Evolutionary conservation across 2,329 filamentous ascomycete genomes (phyloP).

Genomic region (Pseudogymnoascus sp.): DNA sequence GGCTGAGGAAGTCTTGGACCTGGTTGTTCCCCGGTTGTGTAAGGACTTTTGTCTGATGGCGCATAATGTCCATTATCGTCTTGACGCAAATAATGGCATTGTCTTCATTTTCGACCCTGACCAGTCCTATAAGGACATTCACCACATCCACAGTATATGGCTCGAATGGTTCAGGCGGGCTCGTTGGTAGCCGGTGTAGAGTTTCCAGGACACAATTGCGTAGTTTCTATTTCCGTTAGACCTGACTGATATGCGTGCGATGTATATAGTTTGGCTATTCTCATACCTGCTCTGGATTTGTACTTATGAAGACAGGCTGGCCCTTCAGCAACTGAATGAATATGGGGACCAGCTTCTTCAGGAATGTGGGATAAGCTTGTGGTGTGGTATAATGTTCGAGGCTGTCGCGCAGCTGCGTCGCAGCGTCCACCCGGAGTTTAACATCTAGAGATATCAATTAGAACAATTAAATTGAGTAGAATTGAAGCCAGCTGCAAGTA

Average conservation of each 20-base stretch:
- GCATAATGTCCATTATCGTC: slow-evolving; percentile 92
- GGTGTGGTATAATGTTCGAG: slow-evolving; percentile 81
- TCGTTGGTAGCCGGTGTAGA: slow-evolving; percentile 72
- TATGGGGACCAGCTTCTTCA: slow-evolving; percentile 81
- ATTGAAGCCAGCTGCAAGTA: not conserved
- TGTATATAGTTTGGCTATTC: not conserved
- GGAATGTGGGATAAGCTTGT: slow-evolving; percentile 67
- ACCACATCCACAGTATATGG: slow-evolving; percentile 82
- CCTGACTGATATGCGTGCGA: slow-evolving; percentile 4
- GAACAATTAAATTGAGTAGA: slow-evolving; percentile 15
- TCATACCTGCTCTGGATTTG: slow-evolving; percentile 76
- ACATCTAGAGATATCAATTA: slow-evolving; percentile 48
- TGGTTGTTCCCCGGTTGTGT: slow-evolving; percentile 42
- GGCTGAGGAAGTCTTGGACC: slow-evolving; percentile 79
- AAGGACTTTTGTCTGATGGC: slow-evolving; percentile 80
- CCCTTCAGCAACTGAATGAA: slow-evolving; percentile 80
- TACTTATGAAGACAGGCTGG: slow-evolving; percentile 83
- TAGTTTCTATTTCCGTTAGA: slow-evolving; percentile 52
- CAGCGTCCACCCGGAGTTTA: slow-evolving; percentile 71
- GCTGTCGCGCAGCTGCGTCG: slow-evolving; percentile 79
- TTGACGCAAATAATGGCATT: slow-evolving; percentile 98
- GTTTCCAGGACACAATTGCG: slow-evolving; percentile 93
- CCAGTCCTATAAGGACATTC: slow-evolving; percentile 79
- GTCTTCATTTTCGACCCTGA: slow-evolving; percentile 91
- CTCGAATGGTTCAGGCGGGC: slow-evolving; percentile 71